phyloP scores from a whole-genome alignment of 169 alveolate genomes.

The Toxoplasma gondii region DNA sequence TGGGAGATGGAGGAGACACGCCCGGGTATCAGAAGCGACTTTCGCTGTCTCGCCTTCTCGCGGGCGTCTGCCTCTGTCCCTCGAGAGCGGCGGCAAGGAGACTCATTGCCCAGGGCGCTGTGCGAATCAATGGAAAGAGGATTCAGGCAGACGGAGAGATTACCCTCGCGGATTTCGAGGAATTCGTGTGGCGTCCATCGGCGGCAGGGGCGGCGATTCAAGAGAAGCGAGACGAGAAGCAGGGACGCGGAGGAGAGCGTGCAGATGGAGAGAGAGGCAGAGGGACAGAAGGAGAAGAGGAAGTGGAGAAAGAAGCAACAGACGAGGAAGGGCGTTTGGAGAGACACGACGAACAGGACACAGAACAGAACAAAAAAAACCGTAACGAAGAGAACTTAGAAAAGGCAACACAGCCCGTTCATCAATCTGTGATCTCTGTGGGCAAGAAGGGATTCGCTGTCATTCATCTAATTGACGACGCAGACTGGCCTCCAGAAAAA shows the following conservation, averaged over 20 bases:
- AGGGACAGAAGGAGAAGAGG: neutral
- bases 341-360: too few species aligned
- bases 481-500: neutral
- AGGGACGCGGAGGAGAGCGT: too few species aligned
- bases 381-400: neutral
- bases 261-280: too few species aligned
- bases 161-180: neutral
- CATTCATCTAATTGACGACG: neutral
- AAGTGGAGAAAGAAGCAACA: neutral
- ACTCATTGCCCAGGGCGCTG: neutral
- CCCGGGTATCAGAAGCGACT: neutral
- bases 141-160: neutral
- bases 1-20: too few species aligned
- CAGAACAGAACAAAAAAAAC: too few species aligned
- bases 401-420: neutral
- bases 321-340: too few species aligned
- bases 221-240: too few species aligned
- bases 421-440: neutral
- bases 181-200: neutral
- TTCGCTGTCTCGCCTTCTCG: neutral
- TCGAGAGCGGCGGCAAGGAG: slow-evolving; percentile 25
- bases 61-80: neutral
- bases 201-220: neutral
- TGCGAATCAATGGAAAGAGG: neutral
- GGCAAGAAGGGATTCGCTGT: neutral